These are phyloP conservation scores for Tillandsia leiboldiana DNA, from an alignment of 176 grass and related monocot genomes.

Conservation along the genomic window DNA sequence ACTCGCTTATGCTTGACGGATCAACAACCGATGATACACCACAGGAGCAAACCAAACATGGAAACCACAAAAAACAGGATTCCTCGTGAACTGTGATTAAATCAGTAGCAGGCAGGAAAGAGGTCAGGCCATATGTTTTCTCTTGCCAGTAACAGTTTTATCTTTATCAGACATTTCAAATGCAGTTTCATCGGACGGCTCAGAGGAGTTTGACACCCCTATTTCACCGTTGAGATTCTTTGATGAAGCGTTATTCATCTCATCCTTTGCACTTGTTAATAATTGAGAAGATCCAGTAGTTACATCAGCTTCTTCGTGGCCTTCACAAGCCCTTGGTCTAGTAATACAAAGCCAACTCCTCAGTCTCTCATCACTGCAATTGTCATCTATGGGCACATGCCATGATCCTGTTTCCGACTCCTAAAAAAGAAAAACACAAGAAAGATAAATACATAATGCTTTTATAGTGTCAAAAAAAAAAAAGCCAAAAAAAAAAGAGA, in stretches of 20 bases:
- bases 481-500: background rate
- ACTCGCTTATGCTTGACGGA: too few relatives aligned
- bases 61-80: too few relatives aligned
- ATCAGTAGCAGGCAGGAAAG: background rate
- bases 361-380: slow-evolving; percentile 44
- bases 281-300: background rate
- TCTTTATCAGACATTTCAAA: slow-evolving; percentile 12
- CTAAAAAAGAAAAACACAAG: slow-evolving; percentile 25
- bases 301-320: slow-evolving; percentile 5
- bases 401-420: slow-evolving; percentile 71
- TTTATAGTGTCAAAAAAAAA: background rate
- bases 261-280: background rate
- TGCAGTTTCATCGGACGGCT: background rate
- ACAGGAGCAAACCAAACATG: too few relatives aligned
- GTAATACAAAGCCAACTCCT: slow-evolving; percentile 80
- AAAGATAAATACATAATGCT: background rate
- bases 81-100: too few relatives aligned
- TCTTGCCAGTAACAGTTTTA: slow-evolving; percentile 43
- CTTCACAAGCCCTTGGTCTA: slow-evolving; percentile 24
- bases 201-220: background rate
- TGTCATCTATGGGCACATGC: slow-evolving; percentile 69
- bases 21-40: too few relatives aligned
- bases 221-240: background rate
- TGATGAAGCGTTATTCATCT: background rate
- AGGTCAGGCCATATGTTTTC: slow-evolving; percentile 52